Evolutionary conservation across 345 rosid genomes (phyloP).

Genomic region (Moringa oleifera): DNA sequence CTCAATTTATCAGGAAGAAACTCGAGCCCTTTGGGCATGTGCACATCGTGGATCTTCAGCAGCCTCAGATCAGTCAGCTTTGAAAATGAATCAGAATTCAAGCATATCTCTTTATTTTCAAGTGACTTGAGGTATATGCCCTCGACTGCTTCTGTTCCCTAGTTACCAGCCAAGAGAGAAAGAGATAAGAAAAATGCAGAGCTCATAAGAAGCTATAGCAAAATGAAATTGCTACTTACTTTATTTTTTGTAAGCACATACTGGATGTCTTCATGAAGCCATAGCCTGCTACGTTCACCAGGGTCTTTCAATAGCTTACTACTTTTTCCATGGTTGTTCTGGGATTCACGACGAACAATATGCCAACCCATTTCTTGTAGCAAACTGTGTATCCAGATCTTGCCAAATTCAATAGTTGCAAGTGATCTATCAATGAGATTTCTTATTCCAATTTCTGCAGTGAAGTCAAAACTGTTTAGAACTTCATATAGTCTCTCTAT

Average conservation of each 20-base stretch:
- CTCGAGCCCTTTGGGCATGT: conserved; percentile 13
- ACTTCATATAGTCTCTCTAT: conserved; percentile 12
- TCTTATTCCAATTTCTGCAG: conserved; percentile 20
- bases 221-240: conserved; percentile 13
- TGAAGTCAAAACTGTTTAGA: conserved; percentile 23
- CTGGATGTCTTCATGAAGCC: conserved; percentile 18
- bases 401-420: not conserved
- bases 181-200: too few relatives aligned
- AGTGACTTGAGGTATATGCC: conserved; percentile 16
- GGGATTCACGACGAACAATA: conserved; percentile 24
- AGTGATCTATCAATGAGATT: conserved; percentile 30
- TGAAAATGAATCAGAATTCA: conserved; percentile 14
- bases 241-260: conserved; percentile 18
- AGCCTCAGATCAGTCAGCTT: conserved; percentile 23
- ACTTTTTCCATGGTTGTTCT: too few relatives aligned
- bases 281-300: conserved; percentile 20
- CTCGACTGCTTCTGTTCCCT: conserved; percentile 28
- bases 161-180: not conserved
- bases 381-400: not conserved
- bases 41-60: conserved; percentile 16
- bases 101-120: conserved; percentile 5
- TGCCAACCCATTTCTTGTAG: conserved; percentile 27
- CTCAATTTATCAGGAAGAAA: conserved; percentile 23
- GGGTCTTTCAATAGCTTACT: conserved; percentile 2
- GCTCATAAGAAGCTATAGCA: too few relatives aligned